Evolutionary conservation across 805 yeast genomes (phyloP).

Genomic region (Metschnikowia vanudenii): DNA sequence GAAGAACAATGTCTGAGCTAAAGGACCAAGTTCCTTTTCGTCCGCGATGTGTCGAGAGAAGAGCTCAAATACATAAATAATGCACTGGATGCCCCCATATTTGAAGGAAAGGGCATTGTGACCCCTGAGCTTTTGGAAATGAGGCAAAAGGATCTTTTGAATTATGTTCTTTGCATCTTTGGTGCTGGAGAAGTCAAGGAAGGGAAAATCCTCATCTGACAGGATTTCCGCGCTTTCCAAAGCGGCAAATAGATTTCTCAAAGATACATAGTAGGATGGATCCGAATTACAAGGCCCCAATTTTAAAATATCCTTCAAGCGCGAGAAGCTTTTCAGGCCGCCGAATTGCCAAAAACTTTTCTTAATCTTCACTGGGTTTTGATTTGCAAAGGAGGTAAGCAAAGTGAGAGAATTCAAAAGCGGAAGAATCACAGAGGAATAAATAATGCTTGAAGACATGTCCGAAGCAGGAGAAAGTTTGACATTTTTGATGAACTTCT

Average conservation of each 20-base stretch:
- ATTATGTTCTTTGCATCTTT: constrained; percentile 23
- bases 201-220: constrained; percentile 17
- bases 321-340: constrained; percentile 41
- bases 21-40: not conserved
- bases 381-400: constrained; percentile 14
- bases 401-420: constrained; percentile 48
- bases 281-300: constrained; percentile 56
- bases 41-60: constrained; percentile 13
- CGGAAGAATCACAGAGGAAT: constrained; percentile 46
- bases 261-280: constrained; percentile 44
- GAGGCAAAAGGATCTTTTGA: constrained; percentile 19
- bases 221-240: constrained; percentile 11
- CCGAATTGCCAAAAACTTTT: constrained; percentile 53
- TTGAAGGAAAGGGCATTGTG: constrained; percentile 20
- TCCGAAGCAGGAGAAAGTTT: constrained; percentile 28
- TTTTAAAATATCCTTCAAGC: constrained; percentile 45
- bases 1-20: constrained; percentile 7
- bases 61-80: constrained; percentile 13
- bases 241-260: constrained; percentile 25
- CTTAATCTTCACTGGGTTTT: constrained; percentile 32
- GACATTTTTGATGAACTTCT: constrained; percentile 44
- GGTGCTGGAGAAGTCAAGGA: constrained; percentile 20
- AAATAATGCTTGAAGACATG: constrained; percentile 32
- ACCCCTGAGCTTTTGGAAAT: constrained; percentile 18
- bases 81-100: constrained; percentile 22